These are phyloP conservation scores for Cordyceps cicadae DNA, from an alignment of 2,329 filamentous ascomycete genomes.

Conservation along the genomic window DNA sequence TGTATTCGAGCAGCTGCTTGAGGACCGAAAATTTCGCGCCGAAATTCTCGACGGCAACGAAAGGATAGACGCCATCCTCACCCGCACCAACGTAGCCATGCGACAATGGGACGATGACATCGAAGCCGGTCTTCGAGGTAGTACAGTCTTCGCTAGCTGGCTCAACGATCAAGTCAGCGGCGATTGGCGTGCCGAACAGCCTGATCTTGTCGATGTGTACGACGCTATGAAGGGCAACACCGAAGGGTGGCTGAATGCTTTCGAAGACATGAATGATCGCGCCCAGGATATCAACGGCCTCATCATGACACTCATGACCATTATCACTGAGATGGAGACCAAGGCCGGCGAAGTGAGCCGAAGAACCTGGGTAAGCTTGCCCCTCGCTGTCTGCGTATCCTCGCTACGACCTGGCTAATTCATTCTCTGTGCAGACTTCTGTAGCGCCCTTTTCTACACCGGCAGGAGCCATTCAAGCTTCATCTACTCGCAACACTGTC, in stretches of 20 bases:
- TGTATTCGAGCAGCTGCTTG: conserved; percentile 80
- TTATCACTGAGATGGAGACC: conserved; percentile 78
- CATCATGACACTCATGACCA: conserved; percentile 63
- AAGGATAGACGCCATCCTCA: conserved; percentile 81
- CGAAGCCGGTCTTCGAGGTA: conserved; percentile 66
- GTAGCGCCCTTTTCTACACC: conserved; percentile 5
- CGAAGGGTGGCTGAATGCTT: conserved; percentile 78
- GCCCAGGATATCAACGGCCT: conserved; percentile 61
- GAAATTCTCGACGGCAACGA: conserved; percentile 83
- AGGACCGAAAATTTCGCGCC: conserved; percentile 71
- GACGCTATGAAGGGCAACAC: conserved; percentile 88
- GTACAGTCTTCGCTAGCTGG: conserved; percentile 69
- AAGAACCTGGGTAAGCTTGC: conserved; percentile 56
- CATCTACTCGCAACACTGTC: background rate
- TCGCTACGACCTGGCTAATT: background rate
- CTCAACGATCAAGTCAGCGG: conserved; percentile 57
- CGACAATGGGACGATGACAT: conserved; percentile 74
- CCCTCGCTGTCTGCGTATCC: background rate
- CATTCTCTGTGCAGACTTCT: background rate
- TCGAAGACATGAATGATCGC: conserved; percentile 66
- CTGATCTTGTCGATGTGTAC: conserved; percentile 62
- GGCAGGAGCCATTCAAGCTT: background rate
- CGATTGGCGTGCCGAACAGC: conserved; percentile 53
- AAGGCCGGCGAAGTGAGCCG: conserved; percentile 77
- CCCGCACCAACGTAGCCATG: conserved; percentile 67